phyloP scores from a whole-genome alignment of 805 yeast species.

The Saturnispora gosingensis region DNA sequence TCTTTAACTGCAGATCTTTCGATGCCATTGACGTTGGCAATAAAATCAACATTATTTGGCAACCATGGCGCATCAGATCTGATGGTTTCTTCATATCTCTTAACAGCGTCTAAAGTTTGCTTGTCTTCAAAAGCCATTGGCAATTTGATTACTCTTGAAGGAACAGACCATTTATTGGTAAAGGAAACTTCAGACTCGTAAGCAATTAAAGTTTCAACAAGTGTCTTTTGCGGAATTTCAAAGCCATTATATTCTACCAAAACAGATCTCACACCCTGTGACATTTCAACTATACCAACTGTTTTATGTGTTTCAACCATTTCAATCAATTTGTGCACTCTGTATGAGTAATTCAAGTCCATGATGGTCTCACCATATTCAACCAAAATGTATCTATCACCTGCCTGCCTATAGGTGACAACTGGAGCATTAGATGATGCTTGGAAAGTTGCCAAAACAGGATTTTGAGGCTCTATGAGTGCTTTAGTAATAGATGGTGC shows the following conservation, averaged over 20 bases:
- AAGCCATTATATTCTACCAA: constrained; percentile 72
- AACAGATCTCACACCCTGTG: constrained; percentile 94
- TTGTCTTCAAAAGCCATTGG: constrained; percentile 97
- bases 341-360: constrained; percentile 78
- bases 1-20: constrained; percentile 67
- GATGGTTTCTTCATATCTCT: constrained; percentile 87
- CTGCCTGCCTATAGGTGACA: constrained; percentile 90
- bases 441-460: constrained; percentile 51
- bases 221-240: constrained; percentile 47
- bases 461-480: constrained; percentile 47
- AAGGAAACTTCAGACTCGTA: constrained; percentile 68
- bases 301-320: constrained; percentile 58
- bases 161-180: constrained; percentile 76
- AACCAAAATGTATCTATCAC: constrained; percentile 84
- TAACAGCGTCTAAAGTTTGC: constrained; percentile 80
- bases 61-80: constrained; percentile 94
- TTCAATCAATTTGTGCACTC: constrained; percentile 75
- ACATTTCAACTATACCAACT: constrained; percentile 85
- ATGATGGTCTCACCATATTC: constrained; percentile 87
- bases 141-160: constrained; percentile 69
- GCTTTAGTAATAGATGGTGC: constrained; percentile 24
- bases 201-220: constrained; percentile 57
- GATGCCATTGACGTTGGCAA: constrained; percentile 80
- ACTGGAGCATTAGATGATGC: constrained; percentile 47
- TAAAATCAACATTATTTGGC: constrained; percentile 94